phyloP scores from a whole-genome alignment of 2,329 filamentous ascomycete species.

The Hypoxylon sp. region DNA sequence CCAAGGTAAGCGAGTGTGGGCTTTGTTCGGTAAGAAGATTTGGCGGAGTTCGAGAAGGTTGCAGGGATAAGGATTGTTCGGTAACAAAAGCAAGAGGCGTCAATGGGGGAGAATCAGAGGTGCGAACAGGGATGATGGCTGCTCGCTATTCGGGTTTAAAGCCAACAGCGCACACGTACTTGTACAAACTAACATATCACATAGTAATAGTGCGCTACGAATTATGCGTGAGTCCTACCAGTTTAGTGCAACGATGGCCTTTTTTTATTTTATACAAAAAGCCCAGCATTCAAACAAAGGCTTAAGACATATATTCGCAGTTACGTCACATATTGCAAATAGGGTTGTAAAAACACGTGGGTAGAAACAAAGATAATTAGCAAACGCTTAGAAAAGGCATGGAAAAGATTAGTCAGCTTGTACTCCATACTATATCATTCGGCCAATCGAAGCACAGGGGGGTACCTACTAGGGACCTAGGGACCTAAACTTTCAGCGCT shows the following conservation, averaged over 20 bases:
- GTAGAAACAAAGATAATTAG: background rate
- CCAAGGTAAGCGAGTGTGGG: conserved; percentile 6
- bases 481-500: too few relatives aligned
- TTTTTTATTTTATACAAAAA: conserved; percentile 9
- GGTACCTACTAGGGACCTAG: too few relatives aligned
- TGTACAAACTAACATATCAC: background rate
- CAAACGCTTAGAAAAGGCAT: background rate
- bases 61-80: conserved; percentile 30
- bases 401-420: background rate
- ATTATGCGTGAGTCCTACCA: conserved; percentile 9
- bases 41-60: conserved; percentile 27
- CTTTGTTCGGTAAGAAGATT: conserved; percentile 25
- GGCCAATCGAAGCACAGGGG: too few relatives aligned
- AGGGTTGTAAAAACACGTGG: background rate
- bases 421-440: too few relatives aligned
- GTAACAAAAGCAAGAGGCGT: conserved; percentile 20
- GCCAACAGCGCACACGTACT: conserved; percentile 1
- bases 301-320: conserved; percentile 20
- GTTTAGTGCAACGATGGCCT: conserved; percentile 8
- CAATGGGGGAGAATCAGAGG: conserved; percentile 16
- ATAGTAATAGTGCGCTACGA: conserved; percentile 2
- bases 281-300: background rate
- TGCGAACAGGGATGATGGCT: conserved; percentile 32
- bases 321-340: conserved; percentile 15
- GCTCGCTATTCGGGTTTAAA: conserved; percentile 32